phyloP scores from a whole-genome alignment of 176 grass and related monocot genomes.

The Alloteropsis semialata region DNA sequence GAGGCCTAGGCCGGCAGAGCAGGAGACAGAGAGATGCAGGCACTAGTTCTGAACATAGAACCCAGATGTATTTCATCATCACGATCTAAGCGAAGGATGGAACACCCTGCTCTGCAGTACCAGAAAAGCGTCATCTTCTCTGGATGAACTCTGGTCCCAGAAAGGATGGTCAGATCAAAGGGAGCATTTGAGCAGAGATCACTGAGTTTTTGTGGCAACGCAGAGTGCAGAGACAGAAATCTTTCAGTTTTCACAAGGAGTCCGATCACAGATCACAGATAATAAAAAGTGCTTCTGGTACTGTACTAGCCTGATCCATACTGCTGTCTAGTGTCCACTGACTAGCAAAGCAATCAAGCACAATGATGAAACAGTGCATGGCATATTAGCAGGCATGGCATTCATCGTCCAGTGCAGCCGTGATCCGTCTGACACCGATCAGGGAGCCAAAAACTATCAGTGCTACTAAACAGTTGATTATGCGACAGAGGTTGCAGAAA shows the following conservation, averaged over 20 bases:
- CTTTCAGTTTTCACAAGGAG: not conserved
- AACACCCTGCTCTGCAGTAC: slow-evolving; percentile 16
- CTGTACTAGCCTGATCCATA: not conserved
- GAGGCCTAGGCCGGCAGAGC: slow-evolving; percentile 15
- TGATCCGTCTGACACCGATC: slow-evolving; percentile 9
- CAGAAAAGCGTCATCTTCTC: slow-evolving; percentile 25
- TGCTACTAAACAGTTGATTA: not conserved
- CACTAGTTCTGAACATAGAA: slow-evolving; percentile 22
- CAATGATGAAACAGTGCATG: not conserved
- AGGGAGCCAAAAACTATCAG: not conserved
- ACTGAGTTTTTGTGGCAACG: not conserved
- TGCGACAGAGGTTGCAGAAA: not conserved
- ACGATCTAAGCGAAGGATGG: not conserved
- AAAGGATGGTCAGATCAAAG: slow-evolving; percentile 24
- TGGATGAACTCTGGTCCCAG: slow-evolving; percentile 30
- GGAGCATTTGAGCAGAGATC: not conserved
- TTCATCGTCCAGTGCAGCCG: not conserved
- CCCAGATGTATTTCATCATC: slow-evolving; percentile 13
- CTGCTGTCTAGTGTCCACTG: not conserved
- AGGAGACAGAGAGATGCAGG: slow-evolving; percentile 20
- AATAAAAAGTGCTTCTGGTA: not conserved
- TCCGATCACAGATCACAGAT: not conserved
- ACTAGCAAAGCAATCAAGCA: slow-evolving; percentile 11
- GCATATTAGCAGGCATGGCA: slow-evolving; percentile 5
- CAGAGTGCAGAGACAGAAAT: not conserved